Percentiles rank a stretch among this genome's conserved stretches.
These are phyloP conservation scores for Dictyostelium purpureum DNA, from an alignment of 78 protist species.

Conservation along the genomic window DNA sequence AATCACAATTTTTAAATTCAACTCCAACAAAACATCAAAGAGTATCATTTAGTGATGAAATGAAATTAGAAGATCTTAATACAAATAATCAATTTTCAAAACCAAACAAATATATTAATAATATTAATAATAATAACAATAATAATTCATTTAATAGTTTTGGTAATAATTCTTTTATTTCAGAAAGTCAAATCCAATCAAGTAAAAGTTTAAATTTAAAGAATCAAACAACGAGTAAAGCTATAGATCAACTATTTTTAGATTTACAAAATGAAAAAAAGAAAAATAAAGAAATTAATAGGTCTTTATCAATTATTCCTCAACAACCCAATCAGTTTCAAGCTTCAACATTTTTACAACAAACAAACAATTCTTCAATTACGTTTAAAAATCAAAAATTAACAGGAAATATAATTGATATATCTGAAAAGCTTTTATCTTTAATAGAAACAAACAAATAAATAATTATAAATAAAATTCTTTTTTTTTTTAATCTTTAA, in stretches of 20 bases:
- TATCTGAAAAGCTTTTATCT: neutral
- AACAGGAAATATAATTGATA: neutral
- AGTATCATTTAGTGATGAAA: neutral
- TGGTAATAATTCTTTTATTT: neutral
- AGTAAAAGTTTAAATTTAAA: neutral
- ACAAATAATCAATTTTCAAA: too few species aligned
- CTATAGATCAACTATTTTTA: slow-evolving; percentile 12
- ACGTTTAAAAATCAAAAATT: neutral
- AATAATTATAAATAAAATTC: too few species aligned
- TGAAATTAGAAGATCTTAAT: slow-evolving; percentile 19
- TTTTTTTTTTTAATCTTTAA: too few species aligned
- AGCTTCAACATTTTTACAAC: neutral
- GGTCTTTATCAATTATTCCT: neutral
- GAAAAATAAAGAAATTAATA: neutral
- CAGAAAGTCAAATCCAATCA: neutral
- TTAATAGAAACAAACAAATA: neutral
- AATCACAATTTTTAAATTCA: neutral
- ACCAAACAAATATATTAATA: neutral
- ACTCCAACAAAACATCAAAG: neutral
- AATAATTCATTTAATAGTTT: neutral
- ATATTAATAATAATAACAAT: neutral
- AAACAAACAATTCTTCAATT: neutral
- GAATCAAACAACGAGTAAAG: neutral
- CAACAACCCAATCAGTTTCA: too few species aligned
- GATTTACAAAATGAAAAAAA: slow-evolving; percentile 11